Conservation (phyloP, 2,329 filamentous ascomycete species). For the Arthroderma uncinatum region DNA sequence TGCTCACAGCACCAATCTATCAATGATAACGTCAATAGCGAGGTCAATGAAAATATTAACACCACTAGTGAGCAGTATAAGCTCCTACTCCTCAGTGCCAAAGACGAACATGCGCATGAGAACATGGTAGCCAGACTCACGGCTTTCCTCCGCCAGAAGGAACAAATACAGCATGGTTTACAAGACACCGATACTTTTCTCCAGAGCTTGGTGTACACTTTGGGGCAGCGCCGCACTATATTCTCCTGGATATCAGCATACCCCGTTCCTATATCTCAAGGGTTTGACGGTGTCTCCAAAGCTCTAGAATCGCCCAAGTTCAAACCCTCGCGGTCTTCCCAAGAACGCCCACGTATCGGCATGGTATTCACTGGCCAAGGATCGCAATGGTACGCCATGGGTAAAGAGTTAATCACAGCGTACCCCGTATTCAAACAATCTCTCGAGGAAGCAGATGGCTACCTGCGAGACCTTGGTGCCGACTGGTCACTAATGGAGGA, state of each 20-base stretch:
- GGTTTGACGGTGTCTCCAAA: too few species aligned
- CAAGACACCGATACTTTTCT: background rate
- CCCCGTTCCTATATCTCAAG: background rate
- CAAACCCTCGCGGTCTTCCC: background rate
- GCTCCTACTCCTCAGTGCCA: background rate
- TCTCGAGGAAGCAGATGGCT: conserved; percentile 8
- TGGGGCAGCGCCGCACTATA: background rate
- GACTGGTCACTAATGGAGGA: conserved; percentile 5
- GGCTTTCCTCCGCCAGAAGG: too few species aligned
- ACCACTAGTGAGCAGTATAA: background rate
- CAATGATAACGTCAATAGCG: background rate
- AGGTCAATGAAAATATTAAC: background rate
- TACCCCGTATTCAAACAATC: conserved; percentile 12
- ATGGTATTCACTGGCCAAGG: conserved; percentile 19
- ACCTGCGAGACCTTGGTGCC: background rate
- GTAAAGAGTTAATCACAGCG: conserved; percentile 11
- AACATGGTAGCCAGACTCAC: background rate
- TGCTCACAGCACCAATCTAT: background rate
- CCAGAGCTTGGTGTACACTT: background rate
- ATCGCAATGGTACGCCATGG: conserved; percentile 16
- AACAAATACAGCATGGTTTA: too few species aligned
- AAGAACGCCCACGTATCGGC: background rate
- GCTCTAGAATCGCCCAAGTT: background rate
- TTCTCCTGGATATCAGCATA: background rate
- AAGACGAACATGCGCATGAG: background rate